A percentile compares a stretch with the other conserved stretches of the same genome.
These are phyloP conservation scores for Cryptococcus amylolentus DNA, from an alignment of 1,284 basidiomycete species.

Conservation along the genomic window DNA sequence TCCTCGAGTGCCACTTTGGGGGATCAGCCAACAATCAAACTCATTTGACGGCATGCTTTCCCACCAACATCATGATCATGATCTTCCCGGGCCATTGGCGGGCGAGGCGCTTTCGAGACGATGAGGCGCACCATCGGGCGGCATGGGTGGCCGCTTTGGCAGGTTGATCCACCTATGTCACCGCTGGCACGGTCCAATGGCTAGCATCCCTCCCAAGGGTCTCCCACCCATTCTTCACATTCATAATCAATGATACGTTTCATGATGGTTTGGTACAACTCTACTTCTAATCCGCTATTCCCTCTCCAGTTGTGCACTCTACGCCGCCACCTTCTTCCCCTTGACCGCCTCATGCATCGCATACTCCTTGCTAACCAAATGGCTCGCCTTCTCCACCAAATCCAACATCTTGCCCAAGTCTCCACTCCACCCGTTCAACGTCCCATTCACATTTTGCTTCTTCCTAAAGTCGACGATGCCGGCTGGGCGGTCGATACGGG, in stretches of 20 bases:
- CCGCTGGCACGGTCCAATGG: too few species aligned
- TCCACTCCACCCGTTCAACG: conserved; percentile 94
- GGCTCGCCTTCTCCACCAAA: conserved; percentile 54
- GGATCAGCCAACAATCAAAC: too few species aligned
- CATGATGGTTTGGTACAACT: not conserved
- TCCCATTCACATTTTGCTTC: conserved; percentile 72
- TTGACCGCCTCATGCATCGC: conserved; percentile 46
- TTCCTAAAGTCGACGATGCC: conserved; percentile 83
- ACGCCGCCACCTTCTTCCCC: conserved; percentile 40
- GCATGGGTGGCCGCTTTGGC: too few species aligned
- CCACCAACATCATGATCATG: too few species aligned
- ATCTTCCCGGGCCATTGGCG: too few species aligned
- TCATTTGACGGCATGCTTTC: too few species aligned
- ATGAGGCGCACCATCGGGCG: too few species aligned
- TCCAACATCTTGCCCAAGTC: conserved; percentile 80
- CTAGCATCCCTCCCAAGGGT: too few species aligned
- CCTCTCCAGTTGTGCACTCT: not conserved
- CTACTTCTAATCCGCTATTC: not conserved
- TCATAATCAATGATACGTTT: not conserved
- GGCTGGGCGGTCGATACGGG: conserved; percentile 86
- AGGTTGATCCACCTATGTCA: too few species aligned
- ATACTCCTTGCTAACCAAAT: conserved; percentile 53
- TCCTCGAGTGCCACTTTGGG: too few species aligned
- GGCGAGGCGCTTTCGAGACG: too few species aligned
- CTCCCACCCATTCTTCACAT: not conserved